phyloP scores from a whole-genome alignment of 495 filamentous ascomycete species.

The Penicillium turbatum region DNA sequence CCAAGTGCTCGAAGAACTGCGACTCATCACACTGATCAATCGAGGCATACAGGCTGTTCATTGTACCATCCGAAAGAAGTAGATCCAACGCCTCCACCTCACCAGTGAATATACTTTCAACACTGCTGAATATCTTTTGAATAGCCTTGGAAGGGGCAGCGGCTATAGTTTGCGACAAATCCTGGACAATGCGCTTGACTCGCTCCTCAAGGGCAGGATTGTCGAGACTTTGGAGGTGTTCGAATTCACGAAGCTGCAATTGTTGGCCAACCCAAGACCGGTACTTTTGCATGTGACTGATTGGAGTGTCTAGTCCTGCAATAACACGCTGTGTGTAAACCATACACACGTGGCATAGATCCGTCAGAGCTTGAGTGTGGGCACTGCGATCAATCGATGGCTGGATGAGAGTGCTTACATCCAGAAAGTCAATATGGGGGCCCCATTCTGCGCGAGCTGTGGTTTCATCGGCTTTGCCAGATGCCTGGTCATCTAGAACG shows the following conservation, averaged over 20 bases:
- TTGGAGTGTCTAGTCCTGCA: neutral
- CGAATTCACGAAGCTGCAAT: slow-evolving; percentile 2
- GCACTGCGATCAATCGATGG: slow-evolving; percentile 1
- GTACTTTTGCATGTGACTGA: slow-evolving; percentile 12
- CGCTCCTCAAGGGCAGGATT: neutral
- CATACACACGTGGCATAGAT: slow-evolving; percentile 11
- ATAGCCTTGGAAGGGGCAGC: slow-evolving; percentile 7
- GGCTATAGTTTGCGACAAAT: neutral
- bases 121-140: slow-evolving; percentile 8
- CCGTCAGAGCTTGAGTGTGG: neutral
- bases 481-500: slow-evolving; percentile 7
- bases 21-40: slow-evolving; percentile 18
- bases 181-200: neutral
- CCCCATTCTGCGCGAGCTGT: slow-evolving; percentile 11
- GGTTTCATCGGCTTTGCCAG: neutral
- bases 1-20: slow-evolving; percentile 21
- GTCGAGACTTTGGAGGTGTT: neutral
- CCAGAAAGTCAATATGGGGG: slow-evolving; percentile 18
- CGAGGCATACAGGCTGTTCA: slow-evolving; percentile 28
- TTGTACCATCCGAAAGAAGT: slow-evolving; percentile 25
- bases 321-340: slow-evolving; percentile 11
- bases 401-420: slow-evolving; percentile 12
- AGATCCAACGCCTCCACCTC: slow-evolving; percentile 22
- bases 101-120: slow-evolving; percentile 19
- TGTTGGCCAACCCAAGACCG: slow-evolving; percentile 10